Evolutionary conservation across 2,329 filamentous ascomycete species (phyloP).

Genomic region (Cladobotryum mycophilum): DNA sequence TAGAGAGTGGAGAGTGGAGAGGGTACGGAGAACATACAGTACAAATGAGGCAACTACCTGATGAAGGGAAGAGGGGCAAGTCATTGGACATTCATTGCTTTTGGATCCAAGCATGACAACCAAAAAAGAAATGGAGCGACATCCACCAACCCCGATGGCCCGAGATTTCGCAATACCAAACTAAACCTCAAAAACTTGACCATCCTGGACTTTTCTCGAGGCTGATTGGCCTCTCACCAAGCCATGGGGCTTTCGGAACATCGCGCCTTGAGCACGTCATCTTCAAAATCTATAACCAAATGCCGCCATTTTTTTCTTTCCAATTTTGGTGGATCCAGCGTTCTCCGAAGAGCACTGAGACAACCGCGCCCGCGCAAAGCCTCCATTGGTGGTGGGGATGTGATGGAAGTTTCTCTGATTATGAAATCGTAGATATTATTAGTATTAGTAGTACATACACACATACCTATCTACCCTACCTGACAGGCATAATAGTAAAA

Average conservation of each 20-base stretch:
- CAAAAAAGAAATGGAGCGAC: slow-evolving; percentile 4
- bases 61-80: no score
- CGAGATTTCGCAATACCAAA: slow-evolving; percentile 14
- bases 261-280: slow-evolving; percentile 31
- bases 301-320: slow-evolving; percentile 6
- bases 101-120: background rate
- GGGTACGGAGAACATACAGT: no score
- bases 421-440: no score
- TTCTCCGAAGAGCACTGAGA: background rate
- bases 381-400: no score
- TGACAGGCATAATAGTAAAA: no score
- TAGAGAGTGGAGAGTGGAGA: no score
- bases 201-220: slow-evolving; percentile 1
- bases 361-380: background rate
- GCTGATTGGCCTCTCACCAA: slow-evolving; percentile 22
- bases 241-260: slow-evolving; percentile 16
- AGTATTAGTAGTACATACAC: no score
- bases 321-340: background rate
- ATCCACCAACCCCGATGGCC: slow-evolving; percentile 12
- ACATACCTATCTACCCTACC: no score
- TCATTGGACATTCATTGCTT: no score
- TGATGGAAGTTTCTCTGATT: no score
- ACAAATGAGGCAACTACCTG: no score
- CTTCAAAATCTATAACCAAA: slow-evolving; percentile 10
- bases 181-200: slow-evolving; percentile 4